A percentile compares a stretch with the other conserved stretches of the same genome.
These are phyloP conservation scores for Hygrophorus pudorinus DNA, from an alignment of 768 basidiomycete genomes.

Conservation along the genomic window DNA sequence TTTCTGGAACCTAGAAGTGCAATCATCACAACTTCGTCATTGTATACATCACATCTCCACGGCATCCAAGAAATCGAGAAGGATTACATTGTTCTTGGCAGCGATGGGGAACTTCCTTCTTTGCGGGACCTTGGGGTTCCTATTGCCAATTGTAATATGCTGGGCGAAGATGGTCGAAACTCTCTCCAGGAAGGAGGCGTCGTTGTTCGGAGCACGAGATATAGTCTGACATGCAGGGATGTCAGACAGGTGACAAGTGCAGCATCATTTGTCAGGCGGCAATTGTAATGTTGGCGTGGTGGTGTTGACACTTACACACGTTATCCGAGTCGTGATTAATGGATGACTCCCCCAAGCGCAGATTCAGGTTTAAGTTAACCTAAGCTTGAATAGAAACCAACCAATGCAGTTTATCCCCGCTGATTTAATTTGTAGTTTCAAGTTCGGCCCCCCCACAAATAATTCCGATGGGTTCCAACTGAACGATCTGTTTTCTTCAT, in stretches of 20 bases:
- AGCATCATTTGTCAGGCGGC: constrained; percentile 8
- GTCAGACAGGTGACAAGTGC: constrained; percentile 50
- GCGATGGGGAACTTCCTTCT: constrained; percentile 16
- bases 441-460: too few relatives aligned
- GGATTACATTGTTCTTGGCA: constrained; percentile 32
- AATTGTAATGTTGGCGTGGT: too few relatives aligned
- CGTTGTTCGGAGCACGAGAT: constrained; percentile 49
- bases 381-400: too few relatives aligned
- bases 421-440: too few relatives aligned
- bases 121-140: constrained; percentile 19
- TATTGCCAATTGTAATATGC: constrained; percentile 50
- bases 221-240: constrained; percentile 82
- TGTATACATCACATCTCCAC: constrained; percentile 72
- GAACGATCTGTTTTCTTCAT: not conserved
- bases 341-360: not conserved
- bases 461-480: not conserved
- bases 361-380: too few relatives aligned
- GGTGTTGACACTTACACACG: not conserved
- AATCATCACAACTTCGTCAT: constrained; percentile 56
- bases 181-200: constrained; percentile 37
- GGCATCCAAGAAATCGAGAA: constrained; percentile 57
- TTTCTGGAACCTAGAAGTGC: constrained; percentile 82
- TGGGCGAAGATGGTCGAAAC: constrained; percentile 32
- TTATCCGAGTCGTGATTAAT: not conserved
- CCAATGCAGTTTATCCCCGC: too few relatives aligned